Base-by-base conservation (phyloP, 768 basidiomycete species). In the Suillus subaureus region DNA sequence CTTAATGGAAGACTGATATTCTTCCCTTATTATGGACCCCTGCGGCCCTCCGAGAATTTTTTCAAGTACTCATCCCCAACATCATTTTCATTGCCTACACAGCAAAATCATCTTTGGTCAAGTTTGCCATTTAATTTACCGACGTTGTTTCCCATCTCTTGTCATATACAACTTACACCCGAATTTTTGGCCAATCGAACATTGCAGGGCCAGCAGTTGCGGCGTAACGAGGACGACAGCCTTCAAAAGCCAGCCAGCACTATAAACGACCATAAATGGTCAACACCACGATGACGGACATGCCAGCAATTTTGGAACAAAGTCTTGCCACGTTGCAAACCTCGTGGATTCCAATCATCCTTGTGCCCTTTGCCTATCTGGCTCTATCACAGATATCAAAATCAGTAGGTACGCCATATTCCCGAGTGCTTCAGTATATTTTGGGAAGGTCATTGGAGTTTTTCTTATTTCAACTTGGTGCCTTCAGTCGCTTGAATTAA, bases 301-400 rank as follows among this genome's bases (percentile, higher is more conserved):
- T 6, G 15, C 21, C 62, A 21, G 18, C 40, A 6, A 56, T 64
- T 43, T 21, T 65, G 60, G 61, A 68, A 39, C 42, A 61, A n/a
- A 16, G 65, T n/a, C 39, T 62, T 4, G 39, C 52, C 43, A 52
- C 57, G 40, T 35, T 74, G 28, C 64, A 65, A 33, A 61, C 67
- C 45, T 39, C 67, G 28, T 51, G 72, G 61, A 58, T 69, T 33
- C 60, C 67, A 5, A 42, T 62, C 23, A 13, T 67, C 23, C 54
- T 75, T 1, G 68, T 37, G 1, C 65, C 72, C 0, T 23, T 72
- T 31, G 61, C 65, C 43, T 77, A 71, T 54, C 35, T 77, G 49
- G 15, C 65, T 12, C 21, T 69, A 21, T 60, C 54, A 26, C 65
- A 64, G 1, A 66, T 37, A 18, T 33, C 40, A n/a, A 66, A 54